Evolutionary conservation across 2,329 filamentous ascomycete genomes (phyloP), one percentile per base, ranked within the genome.

Genomic region (Penicillium sp.): DNA sequence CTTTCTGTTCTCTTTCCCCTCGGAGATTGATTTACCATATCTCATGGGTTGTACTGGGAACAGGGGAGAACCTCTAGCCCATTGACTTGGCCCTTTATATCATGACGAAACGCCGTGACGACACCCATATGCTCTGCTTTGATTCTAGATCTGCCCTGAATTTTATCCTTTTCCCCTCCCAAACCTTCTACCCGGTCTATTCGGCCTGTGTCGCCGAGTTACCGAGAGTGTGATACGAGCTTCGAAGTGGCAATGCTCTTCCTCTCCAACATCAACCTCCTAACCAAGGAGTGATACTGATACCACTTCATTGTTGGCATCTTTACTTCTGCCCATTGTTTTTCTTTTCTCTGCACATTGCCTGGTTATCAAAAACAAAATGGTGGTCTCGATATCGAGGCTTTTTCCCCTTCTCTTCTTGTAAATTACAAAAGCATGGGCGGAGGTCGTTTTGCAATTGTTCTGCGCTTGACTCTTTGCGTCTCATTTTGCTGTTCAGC

Each of bases 381-480:
- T 27, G 50, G 39, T 54, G 57, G 48, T 50, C 39, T 64, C 34
- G 46, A 58, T 34, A 33, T 10, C 57, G 47, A 59, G 53, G 48
- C 46, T 46, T 53, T 60, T 25, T 41, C 47, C 36, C 48, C 47
- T 48, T 59, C 49, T 44, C 57, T 59, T 63, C 55, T 60, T 72
- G 68, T 72, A 72, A 68, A 72, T 67, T 72, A 72, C 61, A 72
- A 71, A 71, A 70, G 70, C 67, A 65, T 69, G 69, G 67, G 68
- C 65, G 61, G 69, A 65, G 63, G 62, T 66, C 44, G 48, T 58
- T 60, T 65, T 60, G 47, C 54, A 16, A 44, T 61, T 63, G 29
- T 47, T 60, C 29, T 55, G 13, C 13, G 50, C 51, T 59, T 60
- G 50, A 54, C 47, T 52, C 58, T 50, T 60, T 64, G 58, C 53